These are phyloP conservation scores for Ilyonectria robusta DNA, from an alignment of 2,329 filamentous ascomycete species.

Conservation along the genomic window DNA sequence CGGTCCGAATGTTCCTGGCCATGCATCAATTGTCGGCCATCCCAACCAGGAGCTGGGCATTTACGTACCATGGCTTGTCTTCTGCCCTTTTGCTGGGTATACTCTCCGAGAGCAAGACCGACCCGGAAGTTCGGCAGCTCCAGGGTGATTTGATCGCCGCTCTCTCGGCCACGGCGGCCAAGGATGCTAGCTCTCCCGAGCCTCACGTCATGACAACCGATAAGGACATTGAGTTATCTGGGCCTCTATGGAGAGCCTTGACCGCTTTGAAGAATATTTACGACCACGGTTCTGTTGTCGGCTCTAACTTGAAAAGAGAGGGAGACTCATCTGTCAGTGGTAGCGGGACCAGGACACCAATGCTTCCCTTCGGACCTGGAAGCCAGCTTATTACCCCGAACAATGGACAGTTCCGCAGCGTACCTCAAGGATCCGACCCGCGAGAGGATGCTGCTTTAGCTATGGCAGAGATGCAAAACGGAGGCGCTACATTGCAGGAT, in stretches of 20 bases:
- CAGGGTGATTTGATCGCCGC: constrained; percentile 76
- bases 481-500: constrained; percentile 61
- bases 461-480: constrained; percentile 77
- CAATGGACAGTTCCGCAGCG: constrained; percentile 46
- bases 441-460: constrained; percentile 74
- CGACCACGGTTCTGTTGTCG: constrained; percentile 72
- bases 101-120: constrained; percentile 73
- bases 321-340: constrained; percentile 61
- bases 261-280: constrained; percentile 76
- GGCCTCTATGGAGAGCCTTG: constrained; percentile 72
- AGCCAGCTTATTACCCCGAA: constrained; percentile 41
- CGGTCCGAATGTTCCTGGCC: constrained; percentile 77
- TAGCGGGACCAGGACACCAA: constrained; percentile 62
- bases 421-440: constrained; percentile 59
- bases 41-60: constrained; percentile 77
- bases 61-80: constrained; percentile 77
- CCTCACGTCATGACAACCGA: constrained; percentile 68
- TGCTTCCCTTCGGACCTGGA: constrained; percentile 47
- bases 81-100: constrained; percentile 76
- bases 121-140: constrained; percentile 73
- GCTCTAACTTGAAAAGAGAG: constrained; percentile 65
- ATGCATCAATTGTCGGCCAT: constrained; percentile 79
- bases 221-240: constrained; percentile 73
- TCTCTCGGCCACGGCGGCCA: constrained; percentile 74
- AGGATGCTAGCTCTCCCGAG: constrained; percentile 69